phyloP scores from a whole-genome alignment of 495 filamentous ascomycete species.

The Letharia lupina region DNA sequence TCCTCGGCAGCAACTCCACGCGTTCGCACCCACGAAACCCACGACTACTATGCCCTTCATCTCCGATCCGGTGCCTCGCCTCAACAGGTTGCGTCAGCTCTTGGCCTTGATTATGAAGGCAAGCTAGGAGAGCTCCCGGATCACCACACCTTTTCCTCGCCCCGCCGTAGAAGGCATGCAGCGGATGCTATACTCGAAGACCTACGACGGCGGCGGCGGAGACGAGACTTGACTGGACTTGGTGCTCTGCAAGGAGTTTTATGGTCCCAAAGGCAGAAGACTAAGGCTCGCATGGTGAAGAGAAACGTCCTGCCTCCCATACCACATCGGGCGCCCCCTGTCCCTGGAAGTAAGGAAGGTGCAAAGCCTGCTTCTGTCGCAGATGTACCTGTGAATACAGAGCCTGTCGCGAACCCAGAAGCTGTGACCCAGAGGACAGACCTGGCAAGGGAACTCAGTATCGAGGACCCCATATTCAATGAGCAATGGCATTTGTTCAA shows the following conservation, averaged over 20 bases:
- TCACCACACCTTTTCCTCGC: conserved; percentile 78
- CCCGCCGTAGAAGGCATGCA: conserved; percentile 42
- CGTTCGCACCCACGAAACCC: conserved; percentile 55
- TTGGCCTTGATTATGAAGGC: conserved; percentile 79
- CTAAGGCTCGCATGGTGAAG: conserved; percentile 68
- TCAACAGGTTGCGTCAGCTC: conserved; percentile 56
- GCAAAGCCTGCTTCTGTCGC: conserved; percentile 17
- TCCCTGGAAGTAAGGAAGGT: conserved; percentile 13
- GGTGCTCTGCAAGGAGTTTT: conserved; percentile 65
- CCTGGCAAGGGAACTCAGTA: conserved; percentile 56
- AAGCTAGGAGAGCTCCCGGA: conserved; percentile 67
- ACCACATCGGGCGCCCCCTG: conserved; percentile 16
- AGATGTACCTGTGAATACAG: conserved; percentile 25
- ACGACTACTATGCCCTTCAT: conserved; percentile 87
- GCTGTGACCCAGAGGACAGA: conserved; percentile 50
- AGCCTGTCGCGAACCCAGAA: conserved; percentile 34
- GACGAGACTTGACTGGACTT: conserved; percentile 39
- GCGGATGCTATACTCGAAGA: conserved; percentile 56
- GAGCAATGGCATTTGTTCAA: conserved; percentile 97
- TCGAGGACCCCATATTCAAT: conserved; percentile 80
- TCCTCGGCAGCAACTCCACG: conserved; percentile 39
- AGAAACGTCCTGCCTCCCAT: conserved; percentile 47
- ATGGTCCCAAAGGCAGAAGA: conserved; percentile 73
- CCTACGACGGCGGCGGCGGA: conserved; percentile 48
- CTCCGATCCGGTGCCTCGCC: conserved; percentile 59